Percentiles rank a stretch among this genome's conserved stretches.
Evolutionary conservation across 1,284 basidiomycete genomes (phyloP).

Genomic region (Kalmanozyma brasiliensis): DNA sequence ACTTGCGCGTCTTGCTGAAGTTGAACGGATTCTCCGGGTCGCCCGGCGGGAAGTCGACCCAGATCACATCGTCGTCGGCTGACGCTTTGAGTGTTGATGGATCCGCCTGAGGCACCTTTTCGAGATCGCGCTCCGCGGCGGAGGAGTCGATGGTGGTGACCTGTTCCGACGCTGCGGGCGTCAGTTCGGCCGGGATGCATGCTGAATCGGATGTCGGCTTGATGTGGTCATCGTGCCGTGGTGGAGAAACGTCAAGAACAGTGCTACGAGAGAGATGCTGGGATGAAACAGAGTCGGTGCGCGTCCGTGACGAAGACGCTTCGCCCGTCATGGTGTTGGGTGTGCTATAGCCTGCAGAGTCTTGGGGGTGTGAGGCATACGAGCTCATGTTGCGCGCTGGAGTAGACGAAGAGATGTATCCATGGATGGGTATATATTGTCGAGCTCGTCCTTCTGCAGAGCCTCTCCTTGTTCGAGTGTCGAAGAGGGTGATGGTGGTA

Average conservation of each 20-base stretch:
- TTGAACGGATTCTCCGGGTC: conserved; percentile 74
- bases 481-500: not conserved
- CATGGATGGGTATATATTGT: too few species aligned
- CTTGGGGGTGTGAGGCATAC: not conserved
- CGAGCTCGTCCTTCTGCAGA: too few species aligned
- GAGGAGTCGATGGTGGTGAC: too few species aligned
- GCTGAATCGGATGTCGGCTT: too few species aligned
- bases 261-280: conserved; percentile 23
- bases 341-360: conserved; percentile 5
- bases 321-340: conserved; percentile 27
- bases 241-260: too few species aligned
- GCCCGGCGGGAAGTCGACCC: conserved; percentile 73
- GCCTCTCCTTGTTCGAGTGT: not conserved
- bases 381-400: too few species aligned
- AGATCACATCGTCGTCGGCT: conserved; percentile 59
- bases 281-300: conserved; percentile 28
- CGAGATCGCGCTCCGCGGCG: conserved; percentile 18
- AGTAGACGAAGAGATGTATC: too few species aligned
- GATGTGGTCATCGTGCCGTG: not conserved
- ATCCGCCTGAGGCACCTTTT: conserved; percentile 26
- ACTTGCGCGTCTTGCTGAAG: conserved; percentile 72
- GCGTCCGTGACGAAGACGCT: conserved; percentile 19
- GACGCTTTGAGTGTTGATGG: conserved; percentile 4
- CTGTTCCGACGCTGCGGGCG: conserved; percentile 4
- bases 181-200: not conserved